Evolutionary conservation across 2,329 filamentous ascomycete genomes (phyloP).

Genomic region (Sporothrix euskadiensis): DNA sequence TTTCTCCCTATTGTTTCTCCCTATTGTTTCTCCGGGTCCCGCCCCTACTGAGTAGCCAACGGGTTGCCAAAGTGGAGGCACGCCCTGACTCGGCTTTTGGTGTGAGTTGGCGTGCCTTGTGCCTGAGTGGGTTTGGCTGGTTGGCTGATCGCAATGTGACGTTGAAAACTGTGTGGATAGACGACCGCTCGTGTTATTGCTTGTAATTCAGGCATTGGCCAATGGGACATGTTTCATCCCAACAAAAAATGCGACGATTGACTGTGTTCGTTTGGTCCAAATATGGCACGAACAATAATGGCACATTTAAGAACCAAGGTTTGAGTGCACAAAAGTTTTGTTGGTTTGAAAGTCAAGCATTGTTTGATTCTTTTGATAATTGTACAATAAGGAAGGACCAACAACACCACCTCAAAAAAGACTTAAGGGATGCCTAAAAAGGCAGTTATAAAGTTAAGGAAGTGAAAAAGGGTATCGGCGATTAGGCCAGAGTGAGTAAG

Average conservation of each 20-base stretch:
- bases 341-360: background rate
- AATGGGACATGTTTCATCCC: background rate
- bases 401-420: background rate
- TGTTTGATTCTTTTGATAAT: background rate
- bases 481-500: background rate
- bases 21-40: background rate
- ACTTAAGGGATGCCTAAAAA: background rate
- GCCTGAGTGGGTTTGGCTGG: background rate
- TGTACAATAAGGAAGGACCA: background rate
- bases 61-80: background rate
- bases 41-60: background rate
- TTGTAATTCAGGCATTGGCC: background rate
- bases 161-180: background rate
- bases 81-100: background rate
- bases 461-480: background rate
- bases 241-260: background rate
- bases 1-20: background rate
- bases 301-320: no score
- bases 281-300: background rate
- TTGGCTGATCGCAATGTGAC: slow-evolving; percentile 15
- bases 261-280: background rate
- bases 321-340: background rate
- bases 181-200: background rate
- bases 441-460: background rate
- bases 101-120: background rate